A percentile compares a stretch with the other conserved stretches of the same genome.
phyloP scores from a whole-genome alignment of 768 basidiomycete species.

The Cystobasidium onofrii region DNA sequence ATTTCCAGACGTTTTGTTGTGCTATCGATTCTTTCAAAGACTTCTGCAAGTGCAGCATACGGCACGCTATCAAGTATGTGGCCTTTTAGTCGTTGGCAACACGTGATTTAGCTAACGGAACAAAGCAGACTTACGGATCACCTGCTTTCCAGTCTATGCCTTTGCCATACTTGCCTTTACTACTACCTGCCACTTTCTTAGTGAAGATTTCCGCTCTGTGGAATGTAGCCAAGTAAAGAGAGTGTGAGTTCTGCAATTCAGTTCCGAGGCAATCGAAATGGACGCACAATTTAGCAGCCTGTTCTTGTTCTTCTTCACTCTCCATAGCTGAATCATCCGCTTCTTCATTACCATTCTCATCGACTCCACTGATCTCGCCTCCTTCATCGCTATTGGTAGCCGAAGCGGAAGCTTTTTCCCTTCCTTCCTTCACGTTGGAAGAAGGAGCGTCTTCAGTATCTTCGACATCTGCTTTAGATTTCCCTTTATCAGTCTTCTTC shows the following conservation, averaged over 20 bases:
- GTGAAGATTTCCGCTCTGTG: conserved; percentile 42
- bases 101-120: not conserved
- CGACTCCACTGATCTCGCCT: conserved; percentile 47
- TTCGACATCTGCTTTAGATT: conserved; percentile 31
- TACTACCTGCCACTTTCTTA: conserved; percentile 34
- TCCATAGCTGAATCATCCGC: conserved; percentile 48
- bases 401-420: conserved; percentile 48
- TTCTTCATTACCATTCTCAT: conserved; percentile 47
- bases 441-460: conserved; percentile 31
- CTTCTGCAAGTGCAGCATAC: conserved; percentile 81
- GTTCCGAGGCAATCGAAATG: no score
- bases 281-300: conserved; percentile 60
- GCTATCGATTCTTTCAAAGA: conserved; percentile 78
- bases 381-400: conserved; percentile 40
- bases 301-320: conserved; percentile 45
- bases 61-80: conserved; percentile 59
- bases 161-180: conserved; percentile 31
- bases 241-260: no score
- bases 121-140: conserved; percentile 57
- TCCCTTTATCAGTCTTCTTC: conserved; percentile 21
- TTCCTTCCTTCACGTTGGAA: conserved; percentile 52
- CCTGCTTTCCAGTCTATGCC: conserved; percentile 59
- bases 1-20: conserved; percentile 96
- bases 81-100: not conserved
- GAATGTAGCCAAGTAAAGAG: no score